Evolutionary conservation across 2,329 filamentous ascomycete genomes (phyloP), one percentile per base, ranked within the genome.

Genomic region (Fusarium vanettenii): DNA sequence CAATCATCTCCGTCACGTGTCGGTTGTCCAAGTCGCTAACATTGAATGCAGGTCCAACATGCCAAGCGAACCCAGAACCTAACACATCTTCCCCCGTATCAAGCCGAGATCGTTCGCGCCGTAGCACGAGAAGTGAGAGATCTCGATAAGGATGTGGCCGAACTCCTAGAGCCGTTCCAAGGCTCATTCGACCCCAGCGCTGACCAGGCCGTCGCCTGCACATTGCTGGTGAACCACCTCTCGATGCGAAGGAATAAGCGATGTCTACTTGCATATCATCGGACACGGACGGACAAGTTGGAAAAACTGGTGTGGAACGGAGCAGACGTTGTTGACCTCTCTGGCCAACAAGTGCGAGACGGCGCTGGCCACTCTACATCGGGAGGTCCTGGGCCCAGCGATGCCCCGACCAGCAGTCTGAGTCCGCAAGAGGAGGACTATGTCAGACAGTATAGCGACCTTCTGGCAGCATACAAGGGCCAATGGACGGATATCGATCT

Each of bases 401-500:
- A 90, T 64, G 86, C 84, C 31, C 86, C 85, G 25, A 91, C 91
- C 69, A 96, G 92, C 85, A 96, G 94, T 79, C 86, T 98, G 69
- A 98, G 95, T 79, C 95, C 97, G 0, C 96, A 98, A 81, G 97
- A 99, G 82, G 95, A 98, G 82, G 97, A 98, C 78, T 99, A 98
- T 80, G 94, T 98, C 67, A 89, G 96, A 70, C 93, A 95, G 80
- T 99, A 98, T 81, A 92, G 93, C 74, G 95, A 99, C 79, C 87
- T 99, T 75, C 86, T 99, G 65, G 95, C 96, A n/a, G 94, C 95
- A 2, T 98, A 97, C 84, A 99, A 99, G 82, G 97, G 97, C 1
- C 95, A 98, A 80, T 99, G 96, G 96, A 98, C 96, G 22, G 97
- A 99, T 81, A 93, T 99, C 76, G 97, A 99, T 83, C 86, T 99